Percentiles rank a stretch among this genome's conserved stretches.
These are phyloP conservation scores for Tricharina praecox DNA, from an alignment of 495 filamentous ascomycete genomes.

Conservation along the genomic window DNA sequence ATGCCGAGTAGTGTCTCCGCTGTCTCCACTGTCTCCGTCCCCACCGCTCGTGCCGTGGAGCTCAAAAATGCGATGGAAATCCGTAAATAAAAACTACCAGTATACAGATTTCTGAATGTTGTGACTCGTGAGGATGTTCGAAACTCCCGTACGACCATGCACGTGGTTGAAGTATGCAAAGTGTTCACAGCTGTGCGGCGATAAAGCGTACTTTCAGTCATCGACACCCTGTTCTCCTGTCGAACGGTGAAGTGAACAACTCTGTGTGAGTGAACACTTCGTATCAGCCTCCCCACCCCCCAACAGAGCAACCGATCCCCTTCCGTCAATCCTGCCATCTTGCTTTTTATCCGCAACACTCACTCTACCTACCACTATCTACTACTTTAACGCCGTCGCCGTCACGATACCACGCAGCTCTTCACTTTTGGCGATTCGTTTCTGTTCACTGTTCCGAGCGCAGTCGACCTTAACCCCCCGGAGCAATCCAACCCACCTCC, in stretches of 20 bases:
- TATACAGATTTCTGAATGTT: no score
- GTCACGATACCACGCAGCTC: conserved; percentile 1
- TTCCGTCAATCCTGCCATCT: conserved; percentile 9
- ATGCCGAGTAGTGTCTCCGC: no score
- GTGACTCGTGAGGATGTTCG: no score
- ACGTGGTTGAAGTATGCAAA: no score
- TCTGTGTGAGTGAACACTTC: no score
- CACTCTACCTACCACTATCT: background rate
- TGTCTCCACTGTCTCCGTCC: no score
- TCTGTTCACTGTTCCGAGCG: background rate
- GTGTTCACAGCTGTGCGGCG: no score
- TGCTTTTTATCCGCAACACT: conserved; percentile 4
- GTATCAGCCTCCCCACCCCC: background rate
- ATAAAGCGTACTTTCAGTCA: conserved; percentile 1
- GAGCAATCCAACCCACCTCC: background rate
- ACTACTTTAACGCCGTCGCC: background rate
- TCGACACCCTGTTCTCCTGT: background rate
- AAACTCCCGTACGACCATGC: no score
- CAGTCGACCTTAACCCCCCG: background rate
- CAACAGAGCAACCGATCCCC: conserved; percentile 24
- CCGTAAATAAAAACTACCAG: no score
- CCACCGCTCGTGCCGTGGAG: no score
- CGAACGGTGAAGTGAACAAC: background rate
- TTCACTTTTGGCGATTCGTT: background rate
- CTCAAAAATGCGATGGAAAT: no score